phyloP scores from a whole-genome alignment of 371 early-diverging fungal species.

The Nosema muscidifuracis region DNA sequence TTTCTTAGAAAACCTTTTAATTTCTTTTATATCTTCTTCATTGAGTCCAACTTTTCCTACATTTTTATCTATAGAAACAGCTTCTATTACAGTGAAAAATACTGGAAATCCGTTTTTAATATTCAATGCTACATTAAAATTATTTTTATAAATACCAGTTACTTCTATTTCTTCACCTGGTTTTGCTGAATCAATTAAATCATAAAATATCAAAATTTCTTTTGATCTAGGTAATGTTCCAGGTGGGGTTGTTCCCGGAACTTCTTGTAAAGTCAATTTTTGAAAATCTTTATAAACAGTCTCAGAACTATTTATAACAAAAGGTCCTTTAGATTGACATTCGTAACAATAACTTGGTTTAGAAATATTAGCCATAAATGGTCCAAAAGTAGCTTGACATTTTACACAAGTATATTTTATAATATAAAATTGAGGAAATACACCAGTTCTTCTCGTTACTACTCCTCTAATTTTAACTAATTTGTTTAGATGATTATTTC shows the following conservation, averaged over 20 bases:
- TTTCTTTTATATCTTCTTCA: slow-evolving; percentile 79
- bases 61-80: slow-evolving; percentile 64
- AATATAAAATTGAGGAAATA: slow-evolving; percentile 89
- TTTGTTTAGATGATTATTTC: slow-evolving; percentile 77
- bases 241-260: slow-evolving; percentile 88
- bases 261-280: slow-evolving; percentile 89
- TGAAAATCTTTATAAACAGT: slow-evolving; percentile 96
- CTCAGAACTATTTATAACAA: slow-evolving; percentile 67
- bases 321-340: slow-evolving; percentile 86
- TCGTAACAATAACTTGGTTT: slow-evolving; percentile 77
- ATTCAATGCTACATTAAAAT: slow-evolving; percentile 78
- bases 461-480: slow-evolving; percentile 86
- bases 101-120: slow-evolving; percentile 90
- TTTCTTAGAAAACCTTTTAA: slow-evolving; percentile 71
- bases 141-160: slow-evolving; percentile 91
- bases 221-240: slow-evolving; percentile 88
- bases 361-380: slow-evolving; percentile 87
- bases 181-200: slow-evolving; percentile 86
- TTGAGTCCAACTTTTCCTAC: slow-evolving; percentile 73
- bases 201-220: slow-evolving; percentile 86
- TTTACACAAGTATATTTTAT: slow-evolving; percentile 90
- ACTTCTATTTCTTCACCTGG: slow-evolving; percentile 97
- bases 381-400: slow-evolving; percentile 84
- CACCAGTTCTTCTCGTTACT: slow-evolving; percentile 83
- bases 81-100: slow-evolving; percentile 87